Evolutionary conservation across 371 early-diverging fungal genomes (phyloP), one percentile per base, ranked within the genome.

Genomic region (Mucor velutinosus): DNA sequence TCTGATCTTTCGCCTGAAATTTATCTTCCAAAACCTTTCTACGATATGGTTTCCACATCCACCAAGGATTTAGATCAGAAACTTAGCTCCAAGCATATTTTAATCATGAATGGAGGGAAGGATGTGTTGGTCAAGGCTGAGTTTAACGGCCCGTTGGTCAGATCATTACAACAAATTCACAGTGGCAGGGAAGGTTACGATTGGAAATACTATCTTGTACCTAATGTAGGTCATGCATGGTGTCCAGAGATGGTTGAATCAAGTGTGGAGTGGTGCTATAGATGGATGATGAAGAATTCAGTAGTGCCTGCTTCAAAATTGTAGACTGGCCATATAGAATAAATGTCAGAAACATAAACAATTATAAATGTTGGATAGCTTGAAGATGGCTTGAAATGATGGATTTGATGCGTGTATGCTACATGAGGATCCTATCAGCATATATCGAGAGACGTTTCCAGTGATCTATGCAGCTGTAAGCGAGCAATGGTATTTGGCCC

Each of bases 171-270:
- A 3, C 29, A 62, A 21, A 51, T 59, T 0, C 76, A 79, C 41
- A 21, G 49, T 10, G 76, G 75, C 0, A 71, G 58, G 39, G 66
- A 78, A 72, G 71, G 69, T 8, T 17, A 51, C 25, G 78, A 79
- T 60, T 82, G 79, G 79, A 59, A 58, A 1, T 76, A 66, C 21
- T 43, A 76, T 14, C 53, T 79, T 12, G 64, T 79, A 7, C 76
- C 76, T 4, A 51, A 64, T 11, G 70, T 74, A 12, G 82, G 78
- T 2, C 82, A 82, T 72, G 76, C 62, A 60, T 82, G 82, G 79
- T 72, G 73, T 33, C 66, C 67, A 17, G 56, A 72, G 21, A 82
- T 82, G 82, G 21, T 75, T 7, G 61, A 74, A 1, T 21, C 68
- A 4, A 69, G 69, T 43, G 60, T 60, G 8, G 61, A 58, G 19